Evolutionary conservation across 805 yeast genomes (phyloP).

Genomic region (Candida qinlingensis): DNA sequence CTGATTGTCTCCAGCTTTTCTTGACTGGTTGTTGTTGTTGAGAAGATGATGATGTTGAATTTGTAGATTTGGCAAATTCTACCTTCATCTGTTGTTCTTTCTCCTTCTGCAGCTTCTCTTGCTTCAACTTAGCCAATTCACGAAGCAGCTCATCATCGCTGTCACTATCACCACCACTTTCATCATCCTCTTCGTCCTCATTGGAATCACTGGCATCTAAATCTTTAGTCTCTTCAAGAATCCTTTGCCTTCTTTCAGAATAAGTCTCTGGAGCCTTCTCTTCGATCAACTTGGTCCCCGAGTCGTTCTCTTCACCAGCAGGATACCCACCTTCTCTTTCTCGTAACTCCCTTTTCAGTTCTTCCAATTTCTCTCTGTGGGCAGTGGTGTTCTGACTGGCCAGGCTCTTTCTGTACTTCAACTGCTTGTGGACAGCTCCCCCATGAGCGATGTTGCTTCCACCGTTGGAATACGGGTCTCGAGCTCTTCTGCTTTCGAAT

Average conservation of each 20-base stretch:
- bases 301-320: not conserved
- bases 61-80: constrained; percentile 18
- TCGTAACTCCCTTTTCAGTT: constrained; percentile 17
- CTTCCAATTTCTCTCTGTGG: constrained; percentile 15
- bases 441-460: constrained; percentile 6
- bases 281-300: not conserved
- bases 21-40: constrained; percentile 13
- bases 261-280: constrained; percentile 11
- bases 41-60: constrained; percentile 23
- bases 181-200: constrained; percentile 33
- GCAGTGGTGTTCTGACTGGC: constrained; percentile 1
- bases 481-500: constrained; percentile 57
- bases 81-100: constrained; percentile 22
- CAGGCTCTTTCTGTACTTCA: constrained; percentile 38
- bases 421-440: constrained; percentile 45
- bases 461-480: constrained; percentile 26
- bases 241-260: constrained; percentile 12
- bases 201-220: constrained; percentile 22
- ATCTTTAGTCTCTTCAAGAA: constrained; percentile 7
- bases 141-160: constrained; percentile 39
- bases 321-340: constrained; percentile 17
- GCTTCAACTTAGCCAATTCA: constrained; percentile 35
- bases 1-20: constrained; percentile 32
- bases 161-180: constrained; percentile 35
- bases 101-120: constrained; percentile 28